Conservation (phyloP, 768 basidiomycete species). For the Leccinum pellstonianum region DNA sequence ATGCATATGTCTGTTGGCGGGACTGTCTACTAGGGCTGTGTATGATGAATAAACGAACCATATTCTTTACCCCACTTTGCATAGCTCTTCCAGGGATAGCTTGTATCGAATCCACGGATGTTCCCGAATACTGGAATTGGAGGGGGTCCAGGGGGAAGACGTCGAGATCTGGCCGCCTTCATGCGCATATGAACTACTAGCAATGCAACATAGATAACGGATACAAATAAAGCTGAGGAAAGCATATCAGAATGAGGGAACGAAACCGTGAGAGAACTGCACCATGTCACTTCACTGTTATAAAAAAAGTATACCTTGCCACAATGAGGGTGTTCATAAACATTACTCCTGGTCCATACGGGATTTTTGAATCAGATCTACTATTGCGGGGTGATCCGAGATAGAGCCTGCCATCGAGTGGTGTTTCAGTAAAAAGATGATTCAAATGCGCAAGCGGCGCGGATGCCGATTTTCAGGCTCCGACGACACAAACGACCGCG, state of each 20-base stretch:
- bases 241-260: constrained; percentile 1
- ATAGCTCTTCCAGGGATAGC: constrained; percentile 24
- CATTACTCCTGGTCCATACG: not conserved
- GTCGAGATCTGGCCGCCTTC: constrained; percentile 4
- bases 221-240: not conserved
- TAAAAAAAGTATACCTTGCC: not conserved
- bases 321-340: not conserved
- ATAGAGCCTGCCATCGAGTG: no score
- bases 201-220: constrained; percentile 12
- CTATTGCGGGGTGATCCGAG: not conserved
- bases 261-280: not conserved
- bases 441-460: no score
- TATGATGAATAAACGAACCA: constrained; percentile 10
- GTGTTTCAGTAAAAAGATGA: no score
- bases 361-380: not conserved
- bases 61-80: constrained; percentile 20
- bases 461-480: no score
- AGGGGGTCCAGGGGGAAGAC: constrained; percentile 24
- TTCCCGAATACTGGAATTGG: constrained; percentile 23
- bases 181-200: constrained; percentile 11
- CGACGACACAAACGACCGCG: no score
- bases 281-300: not conserved
- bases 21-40: not conserved
- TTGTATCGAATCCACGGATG: constrained; percentile 17
- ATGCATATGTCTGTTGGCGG: not conserved